These are phyloP conservation scores for Xylariomycetidae sp. DNA, from an alignment of 2,329 filamentous ascomycete genomes.

Conservation along the genomic window DNA sequence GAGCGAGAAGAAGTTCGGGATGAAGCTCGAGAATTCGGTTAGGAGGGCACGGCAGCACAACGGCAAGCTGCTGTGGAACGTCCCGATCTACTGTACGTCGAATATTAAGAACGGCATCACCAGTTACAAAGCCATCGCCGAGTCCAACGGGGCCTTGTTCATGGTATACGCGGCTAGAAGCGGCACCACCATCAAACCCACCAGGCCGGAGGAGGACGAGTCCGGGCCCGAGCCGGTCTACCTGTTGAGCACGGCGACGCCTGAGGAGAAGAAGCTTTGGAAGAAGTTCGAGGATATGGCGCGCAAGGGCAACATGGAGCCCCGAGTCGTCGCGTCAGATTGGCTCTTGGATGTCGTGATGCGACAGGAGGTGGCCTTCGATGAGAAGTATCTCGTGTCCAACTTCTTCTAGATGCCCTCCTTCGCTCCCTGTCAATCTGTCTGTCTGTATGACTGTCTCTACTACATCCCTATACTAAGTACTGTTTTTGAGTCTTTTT, in stretches of 20 bases:
- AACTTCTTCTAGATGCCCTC: constrained; percentile 34
- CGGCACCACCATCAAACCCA: constrained; percentile 62
- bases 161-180: constrained; percentile 71
- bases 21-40: constrained; percentile 65
- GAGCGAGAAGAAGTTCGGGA: constrained; percentile 65
- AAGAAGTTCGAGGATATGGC: constrained; percentile 76
- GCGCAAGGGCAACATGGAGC: constrained; percentile 69
- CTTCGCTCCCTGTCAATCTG: neutral
- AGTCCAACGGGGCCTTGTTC: constrained; percentile 83
- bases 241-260: constrained; percentile 65
- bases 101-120: constrained; percentile 76
- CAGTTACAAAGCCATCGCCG: constrained; percentile 79
- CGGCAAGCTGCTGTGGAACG: constrained; percentile 67
- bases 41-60: constrained; percentile 70
- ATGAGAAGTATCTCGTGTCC: constrained; percentile 54
- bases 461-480: too few relatives aligned
- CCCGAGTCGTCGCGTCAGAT: constrained; percentile 76
- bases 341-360: constrained; percentile 90
- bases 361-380: constrained; percentile 72
- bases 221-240: constrained; percentile 70
- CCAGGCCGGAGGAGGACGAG: constrained; percentile 57
- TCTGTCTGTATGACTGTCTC: neutral
- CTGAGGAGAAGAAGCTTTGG: constrained; percentile 72
- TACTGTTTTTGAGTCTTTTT: constrained; percentile 3
- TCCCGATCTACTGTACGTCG: constrained; percentile 80